A percentile compares a stretch with the other conserved stretches of the same genome.
Evolutionary conservation across 75 land plant species (phyloP).

Genomic region (Pinus tabuliformis): DNA sequence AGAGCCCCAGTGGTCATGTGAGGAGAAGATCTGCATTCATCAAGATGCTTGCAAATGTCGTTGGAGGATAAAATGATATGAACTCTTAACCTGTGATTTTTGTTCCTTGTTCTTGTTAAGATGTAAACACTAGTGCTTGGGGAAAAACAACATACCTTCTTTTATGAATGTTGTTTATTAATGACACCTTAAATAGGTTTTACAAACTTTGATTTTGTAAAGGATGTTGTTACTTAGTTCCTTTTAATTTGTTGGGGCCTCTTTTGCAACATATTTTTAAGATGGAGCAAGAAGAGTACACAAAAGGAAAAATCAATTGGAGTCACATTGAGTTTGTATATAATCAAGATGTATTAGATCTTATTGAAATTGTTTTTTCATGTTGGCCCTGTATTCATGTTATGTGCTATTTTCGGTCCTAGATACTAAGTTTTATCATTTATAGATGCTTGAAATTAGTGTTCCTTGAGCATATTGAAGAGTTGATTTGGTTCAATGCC

Average conservation of each 20-base stretch:
- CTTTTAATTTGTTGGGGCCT: background rate
- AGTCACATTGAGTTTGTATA: conserved; percentile 99
- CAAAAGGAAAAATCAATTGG: conserved; percentile 94
- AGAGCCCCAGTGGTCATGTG: background rate
- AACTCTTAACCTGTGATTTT: background rate
- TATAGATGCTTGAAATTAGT: background rate
- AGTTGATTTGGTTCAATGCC: background rate
- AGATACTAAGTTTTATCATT: background rate
- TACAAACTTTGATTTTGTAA: background rate
- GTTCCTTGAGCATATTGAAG: background rate
- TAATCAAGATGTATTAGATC: conserved; percentile 96
- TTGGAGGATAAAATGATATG: conserved; percentile 1
- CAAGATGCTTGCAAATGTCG: background rate
- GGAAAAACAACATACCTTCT: background rate
- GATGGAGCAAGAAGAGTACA: conserved; percentile 99
- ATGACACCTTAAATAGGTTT: background rate
- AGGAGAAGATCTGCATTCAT: background rate
- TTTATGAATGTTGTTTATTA: background rate
- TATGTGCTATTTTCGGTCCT: background rate
- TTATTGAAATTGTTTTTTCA: conserved; percentile 82
- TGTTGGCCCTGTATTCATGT: background rate
- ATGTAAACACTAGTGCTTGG: too few species aligned
- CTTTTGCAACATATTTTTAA: conserved; percentile 89
- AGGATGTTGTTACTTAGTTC: background rate
- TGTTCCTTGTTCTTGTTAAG: background rate